Base-by-base conservation (phyloP, 2,329 filamentous ascomycete genomes). In the Hypoxylon sp. region DNA sequence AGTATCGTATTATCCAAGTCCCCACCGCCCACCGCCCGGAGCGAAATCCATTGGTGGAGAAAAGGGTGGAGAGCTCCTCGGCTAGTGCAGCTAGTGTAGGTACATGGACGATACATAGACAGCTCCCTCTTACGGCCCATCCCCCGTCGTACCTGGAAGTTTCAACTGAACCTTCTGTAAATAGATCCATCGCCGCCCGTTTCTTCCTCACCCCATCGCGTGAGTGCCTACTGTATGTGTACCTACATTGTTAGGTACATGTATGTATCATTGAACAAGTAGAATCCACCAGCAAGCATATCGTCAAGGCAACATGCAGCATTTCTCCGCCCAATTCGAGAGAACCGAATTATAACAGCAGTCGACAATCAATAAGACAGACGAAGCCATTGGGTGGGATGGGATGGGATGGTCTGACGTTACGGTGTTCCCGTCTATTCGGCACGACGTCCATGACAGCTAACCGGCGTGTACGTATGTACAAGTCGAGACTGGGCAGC, bases 321-420 rank as follows among this genome's bases (percentile, higher is more conserved):
- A n/a, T 20, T 18, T 4, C 5, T 11, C 36, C 36, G 36, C 36
- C 11, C 16, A 40, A 20, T 40, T 11, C 36, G n/a, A 36, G 14
- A 14, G 32, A 36, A 36, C 3, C 6, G 24, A 26, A n/a, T n/a
- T n/a, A n/a, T n/a, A n/a, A n/a, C n/a, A n/a, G n/a, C n/a, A n/a
- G n/a, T n/a, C n/a, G n/a, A n/a, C n/a, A n/a, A n/a, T n/a, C n/a
- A n/a, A n/a, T n/a, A 30, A 30, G 28, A 30, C 28, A 30, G 6
- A 30, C 28, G 11, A 30, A 30, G 11, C 11, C 8, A 30, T 30
- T 30, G n/a, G n/a, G n/a, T n/a, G n/a, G n/a, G n/a, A n/a, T n/a
- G n/a, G n/a, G n/a, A n/a, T 68, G 55, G 52, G 55, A 68, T 65
- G 63, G 59, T 64, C 64, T 66, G 66, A 68, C 55, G 66, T 67